Conservation (phyloP, 75 land plant species). For the Picea sitchensis region DNA sequence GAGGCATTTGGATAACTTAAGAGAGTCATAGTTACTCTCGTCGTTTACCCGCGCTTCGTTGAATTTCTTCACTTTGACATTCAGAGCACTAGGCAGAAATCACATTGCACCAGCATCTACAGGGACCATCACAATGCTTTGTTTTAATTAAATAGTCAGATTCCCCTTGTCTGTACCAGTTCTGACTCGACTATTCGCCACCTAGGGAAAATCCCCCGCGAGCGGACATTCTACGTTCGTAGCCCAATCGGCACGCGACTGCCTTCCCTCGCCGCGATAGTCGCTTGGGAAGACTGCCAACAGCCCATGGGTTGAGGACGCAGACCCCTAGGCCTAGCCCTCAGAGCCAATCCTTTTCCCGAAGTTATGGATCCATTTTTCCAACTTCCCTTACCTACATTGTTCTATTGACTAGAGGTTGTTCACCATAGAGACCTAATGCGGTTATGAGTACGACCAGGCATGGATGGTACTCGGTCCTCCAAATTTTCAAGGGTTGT, state of each 20-base stretch:
- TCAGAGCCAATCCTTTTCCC: background rate
- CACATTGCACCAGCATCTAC: too few relatives aligned
- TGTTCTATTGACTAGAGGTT: background rate
- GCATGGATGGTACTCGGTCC: background rate
- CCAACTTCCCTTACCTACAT: background rate
- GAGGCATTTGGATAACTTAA: too few relatives aligned
- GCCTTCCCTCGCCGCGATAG: background rate
- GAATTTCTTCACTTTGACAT: too few relatives aligned
- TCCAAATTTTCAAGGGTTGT: background rate
- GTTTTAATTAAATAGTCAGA: too few relatives aligned
- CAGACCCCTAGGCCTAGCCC: background rate
- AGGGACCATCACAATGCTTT: too few relatives aligned
- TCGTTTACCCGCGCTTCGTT: too few relatives aligned
- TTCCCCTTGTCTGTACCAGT: background rate
- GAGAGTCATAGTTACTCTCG: too few relatives aligned
- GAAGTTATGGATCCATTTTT: background rate
- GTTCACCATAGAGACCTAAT: background rate
- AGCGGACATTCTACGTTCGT: background rate
- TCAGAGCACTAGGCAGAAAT: too few relatives aligned
- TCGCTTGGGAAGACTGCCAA: background rate
- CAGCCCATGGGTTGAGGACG: background rate
- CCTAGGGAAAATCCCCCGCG: background rate
- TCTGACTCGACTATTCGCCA: background rate
- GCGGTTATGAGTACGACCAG: background rate
- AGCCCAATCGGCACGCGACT: background rate